phyloP scores from a whole-genome alignment of 169 alveolate genomes.

The Eimeria necatrix region DNA sequence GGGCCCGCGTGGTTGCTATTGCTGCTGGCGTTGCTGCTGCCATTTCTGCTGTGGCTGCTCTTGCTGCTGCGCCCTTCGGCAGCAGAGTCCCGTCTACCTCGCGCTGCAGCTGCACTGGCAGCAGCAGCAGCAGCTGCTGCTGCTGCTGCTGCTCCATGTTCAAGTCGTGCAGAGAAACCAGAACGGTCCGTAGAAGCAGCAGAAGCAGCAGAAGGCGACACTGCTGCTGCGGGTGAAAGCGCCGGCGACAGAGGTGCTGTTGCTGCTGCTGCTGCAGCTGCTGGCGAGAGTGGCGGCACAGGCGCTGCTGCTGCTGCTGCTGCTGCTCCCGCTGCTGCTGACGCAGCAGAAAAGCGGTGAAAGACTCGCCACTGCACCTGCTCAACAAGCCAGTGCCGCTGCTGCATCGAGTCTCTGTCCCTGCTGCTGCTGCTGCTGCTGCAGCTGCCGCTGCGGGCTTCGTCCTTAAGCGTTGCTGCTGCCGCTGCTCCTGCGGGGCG shows the following conservation, averaged over 20 bases:
- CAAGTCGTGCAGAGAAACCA: background rate
- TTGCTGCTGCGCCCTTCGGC: background rate
- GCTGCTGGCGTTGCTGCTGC: background rate
- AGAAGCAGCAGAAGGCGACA: background rate
- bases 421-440: conserved; percentile 15
- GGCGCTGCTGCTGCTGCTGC: conserved; percentile 23
- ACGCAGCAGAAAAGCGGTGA: background rate
- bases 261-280: background rate
- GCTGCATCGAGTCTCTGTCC: conserved; percentile 27
- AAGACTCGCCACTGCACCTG: conserved; percentile 39
- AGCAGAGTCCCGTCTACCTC: background rate
- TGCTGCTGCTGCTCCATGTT: background rate
- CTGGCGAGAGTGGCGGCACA: background rate
- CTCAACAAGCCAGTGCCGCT: conserved; percentile 57
- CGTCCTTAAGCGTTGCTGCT: conserved; percentile 21
- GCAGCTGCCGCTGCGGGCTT: conserved; percentile 6
- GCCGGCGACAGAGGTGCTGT: background rate
- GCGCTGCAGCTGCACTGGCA: conserved; percentile 21
- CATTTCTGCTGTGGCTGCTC: background rate
- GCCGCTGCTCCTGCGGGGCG: background rate
- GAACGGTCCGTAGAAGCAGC: background rate
- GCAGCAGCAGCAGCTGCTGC: conserved; percentile 49
- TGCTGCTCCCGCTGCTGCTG: background rate
- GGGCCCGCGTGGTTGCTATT: background rate
- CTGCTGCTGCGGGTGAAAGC: background rate